Evolutionary conservation across 2,329 filamentous ascomycete species (phyloP), one percentile per base, ranked within the genome.

Genomic region (Aspergillus fructus): DNA sequence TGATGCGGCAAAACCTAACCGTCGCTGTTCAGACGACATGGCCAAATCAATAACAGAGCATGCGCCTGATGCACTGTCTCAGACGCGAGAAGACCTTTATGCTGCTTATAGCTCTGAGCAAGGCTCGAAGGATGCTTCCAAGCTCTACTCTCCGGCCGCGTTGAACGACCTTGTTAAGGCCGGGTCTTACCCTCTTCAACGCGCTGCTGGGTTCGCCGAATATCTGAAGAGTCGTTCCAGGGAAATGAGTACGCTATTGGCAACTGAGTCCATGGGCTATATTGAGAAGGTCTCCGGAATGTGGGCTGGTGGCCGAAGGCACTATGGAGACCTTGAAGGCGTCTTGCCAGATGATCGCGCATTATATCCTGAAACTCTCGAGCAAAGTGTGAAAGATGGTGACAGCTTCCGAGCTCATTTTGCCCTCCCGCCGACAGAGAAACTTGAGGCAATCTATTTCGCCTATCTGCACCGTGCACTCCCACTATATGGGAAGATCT

Each of bases 221-320:
- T 96, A 92, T 69, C 79, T 97, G 51, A 90, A 89, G 68, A 88
- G 83, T 55, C 86, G 89, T 21, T 89, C 91, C 21, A 89, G 90
- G 64, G 86, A 86, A 34, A 90, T 97, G 86, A 91, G 90, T 59
- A 90, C 81, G 27, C 77, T 96, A 8, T 77, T 97, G 46, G 90
- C 93, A 6, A 91, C 89, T 0, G 93, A 97, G 72, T 96, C 93
- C 0, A 96, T 96, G 87, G 92, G 91, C 2, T 97, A 97, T 70
- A 89, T 96, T 33, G 93, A 96, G 69, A 97, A 97, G 73, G 93
- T 97, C 0, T 96, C 93, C 0, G 93, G 92, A 39, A 97, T 97
- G 90, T 94, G 94, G 86, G 90, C 92, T 64, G 94, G 94, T 34
- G 91, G 91, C 12, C 88, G 89, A 66, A 92, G 89, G 67, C 93